phyloP scores from a whole-genome alignment of 305 asterid species.

The Solanum chacoense region DNA sequence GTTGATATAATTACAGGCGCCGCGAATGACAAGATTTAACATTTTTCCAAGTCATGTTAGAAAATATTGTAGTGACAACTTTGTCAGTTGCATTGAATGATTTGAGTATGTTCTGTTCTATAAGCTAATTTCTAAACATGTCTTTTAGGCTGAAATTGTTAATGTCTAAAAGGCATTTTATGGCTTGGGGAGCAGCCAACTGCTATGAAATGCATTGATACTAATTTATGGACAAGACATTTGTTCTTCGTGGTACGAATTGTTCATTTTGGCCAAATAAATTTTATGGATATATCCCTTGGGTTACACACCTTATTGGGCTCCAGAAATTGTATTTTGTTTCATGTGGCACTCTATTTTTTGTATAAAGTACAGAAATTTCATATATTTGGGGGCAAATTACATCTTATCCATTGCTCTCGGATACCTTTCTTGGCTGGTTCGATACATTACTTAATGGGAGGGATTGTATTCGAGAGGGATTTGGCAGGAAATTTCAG shows the following conservation, averaged over 20 bases:
- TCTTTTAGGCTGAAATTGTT: background rate
- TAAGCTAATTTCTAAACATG: background rate
- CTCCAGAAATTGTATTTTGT: background rate
- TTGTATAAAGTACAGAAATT: no score
- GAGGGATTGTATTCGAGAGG: background rate
- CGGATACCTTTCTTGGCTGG: no score
- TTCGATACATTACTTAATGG: no score
- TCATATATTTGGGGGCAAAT: background rate
- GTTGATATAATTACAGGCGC: background rate
- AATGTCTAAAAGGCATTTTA: background rate
- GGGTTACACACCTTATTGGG: background rate
- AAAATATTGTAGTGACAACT: background rate
- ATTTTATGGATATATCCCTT: background rate
- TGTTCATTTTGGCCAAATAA: background rate
- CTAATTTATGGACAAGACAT: background rate
- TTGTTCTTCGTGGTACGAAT: background rate
- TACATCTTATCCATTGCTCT: background rate
- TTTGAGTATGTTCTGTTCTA: background rate
- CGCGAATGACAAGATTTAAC: background rate
- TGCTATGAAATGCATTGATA: background rate
- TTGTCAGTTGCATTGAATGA: background rate
- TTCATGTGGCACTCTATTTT: background rate
- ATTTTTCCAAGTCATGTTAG: background rate
- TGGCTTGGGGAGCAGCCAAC: background rate
- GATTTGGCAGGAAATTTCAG: no score